Evolutionary conservation across 1,139 yeast species (phyloP).

Genomic region (Protomyces inouyei): DNA sequence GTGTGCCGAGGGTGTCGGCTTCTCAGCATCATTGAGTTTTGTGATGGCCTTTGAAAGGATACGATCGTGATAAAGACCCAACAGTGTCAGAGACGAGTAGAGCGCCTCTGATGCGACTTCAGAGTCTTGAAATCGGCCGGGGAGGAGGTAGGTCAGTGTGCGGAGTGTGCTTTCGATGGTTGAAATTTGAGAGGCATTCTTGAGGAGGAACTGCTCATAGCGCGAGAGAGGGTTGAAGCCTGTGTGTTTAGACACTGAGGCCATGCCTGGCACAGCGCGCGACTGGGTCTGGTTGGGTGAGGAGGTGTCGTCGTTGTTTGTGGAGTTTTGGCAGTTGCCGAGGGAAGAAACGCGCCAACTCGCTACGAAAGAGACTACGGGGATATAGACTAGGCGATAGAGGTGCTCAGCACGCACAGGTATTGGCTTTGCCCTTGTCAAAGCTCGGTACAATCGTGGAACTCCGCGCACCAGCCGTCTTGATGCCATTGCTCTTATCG

Average conservation of each 20-base stretch:
- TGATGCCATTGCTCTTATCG: conserved; percentile 34
- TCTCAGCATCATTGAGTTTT: conserved; percentile 28
- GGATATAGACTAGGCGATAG: too few relatives aligned
- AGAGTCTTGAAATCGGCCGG: conserved; percentile 44
- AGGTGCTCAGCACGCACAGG: neutral
- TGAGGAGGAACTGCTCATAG: conserved; percentile 36
- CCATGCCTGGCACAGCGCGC: neutral
- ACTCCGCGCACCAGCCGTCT: conserved; percentile 13
- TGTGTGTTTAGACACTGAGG: neutral
- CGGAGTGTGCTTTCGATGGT: conserved; percentile 42
- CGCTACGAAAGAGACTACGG: too few relatives aligned
- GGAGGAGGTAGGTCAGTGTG: conserved; percentile 42
- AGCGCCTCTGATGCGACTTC: conserved; percentile 41
- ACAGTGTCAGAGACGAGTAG: conserved; percentile 40
- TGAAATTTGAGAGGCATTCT: conserved; percentile 42
- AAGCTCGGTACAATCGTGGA: conserved; percentile 18
- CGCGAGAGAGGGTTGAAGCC: conserved; percentile 2
- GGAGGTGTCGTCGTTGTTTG: too few relatives aligned
- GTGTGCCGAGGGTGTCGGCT: conserved; percentile 37
- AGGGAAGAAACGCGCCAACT: too few relatives aligned
- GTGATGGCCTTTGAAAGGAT: conserved; percentile 39
- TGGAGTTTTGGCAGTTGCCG: too few relatives aligned
- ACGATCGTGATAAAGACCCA: conserved; percentile 43
- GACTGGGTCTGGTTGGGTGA: too few relatives aligned
- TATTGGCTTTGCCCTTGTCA: neutral